phyloP scores from a whole-genome alignment of 2,329 filamentous ascomycete species.

The Setomelanomma holmii region DNA sequence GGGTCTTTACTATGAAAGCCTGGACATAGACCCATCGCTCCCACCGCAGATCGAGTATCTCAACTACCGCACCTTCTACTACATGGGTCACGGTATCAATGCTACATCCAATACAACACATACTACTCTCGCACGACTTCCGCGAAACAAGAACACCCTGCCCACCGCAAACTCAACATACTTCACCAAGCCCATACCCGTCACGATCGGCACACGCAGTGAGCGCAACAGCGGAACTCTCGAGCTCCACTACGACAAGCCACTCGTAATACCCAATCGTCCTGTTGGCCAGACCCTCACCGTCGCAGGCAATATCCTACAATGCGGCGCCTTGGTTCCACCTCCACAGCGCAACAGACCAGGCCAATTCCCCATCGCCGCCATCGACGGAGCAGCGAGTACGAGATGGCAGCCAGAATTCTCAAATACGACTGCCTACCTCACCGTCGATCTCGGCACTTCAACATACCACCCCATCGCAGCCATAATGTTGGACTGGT shows the following conservation, averaged over 20 bases:
- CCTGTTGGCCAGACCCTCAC: conserved; percentile 63
- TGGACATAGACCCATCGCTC: conserved; percentile 70
- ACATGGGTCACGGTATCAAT: conserved; percentile 69
- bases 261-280: conserved; percentile 65
- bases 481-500: conserved; percentile 67
- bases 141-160: conserved; percentile 50
- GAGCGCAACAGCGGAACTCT: conserved; percentile 47
- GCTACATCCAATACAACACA: conserved; percentile 69
- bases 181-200: conserved; percentile 61
- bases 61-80: conserved; percentile 70
- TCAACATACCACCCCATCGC: conserved; percentile 51
- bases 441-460: conserved; percentile 62
- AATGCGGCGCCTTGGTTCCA: conserved; percentile 63
- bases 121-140: conserved; percentile 65
- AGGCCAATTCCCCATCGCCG: conserved; percentile 73
- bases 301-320: conserved; percentile 66
- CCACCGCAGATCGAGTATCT: conserved; percentile 70
- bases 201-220: conserved; percentile 60
- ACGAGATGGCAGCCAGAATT: conserved; percentile 71
- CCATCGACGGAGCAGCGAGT: conserved; percentile 69
- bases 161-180: conserved; percentile 63
- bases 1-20: conserved; percentile 63
- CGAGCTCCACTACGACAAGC: conserved; percentile 54
- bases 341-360: conserved; percentile 54
- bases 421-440: conserved; percentile 58